Base-by-base conservation (phyloP, 2,329 filamentous ascomycete genomes). In the Xylaria digitata region DNA sequence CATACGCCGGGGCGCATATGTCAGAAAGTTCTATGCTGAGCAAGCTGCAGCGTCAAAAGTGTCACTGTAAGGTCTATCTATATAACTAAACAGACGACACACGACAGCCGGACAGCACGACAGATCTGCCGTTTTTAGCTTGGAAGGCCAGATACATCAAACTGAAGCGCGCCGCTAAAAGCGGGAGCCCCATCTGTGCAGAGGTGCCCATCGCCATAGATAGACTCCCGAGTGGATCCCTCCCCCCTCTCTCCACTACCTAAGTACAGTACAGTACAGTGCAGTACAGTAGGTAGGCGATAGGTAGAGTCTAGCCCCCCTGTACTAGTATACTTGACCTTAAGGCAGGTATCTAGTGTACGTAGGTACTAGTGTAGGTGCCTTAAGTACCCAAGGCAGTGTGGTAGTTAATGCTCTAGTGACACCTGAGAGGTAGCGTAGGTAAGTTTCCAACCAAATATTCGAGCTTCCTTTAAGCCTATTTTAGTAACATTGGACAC, bases 91-190 rank as follows among this genome's bases (percentile, higher is more conserved):
- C 21, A 69, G 34, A 65, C 45, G 17, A 34, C 54, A 21, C 21
- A 37, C 52, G 52, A 50, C 30, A 66, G 17, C 15, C 42, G 34
- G 9, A 40, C 19, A 23, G 21, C 11, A 30, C 46, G 46, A 55
- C 30, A 60, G n/a, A 26, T 58, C 40, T 53, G 54, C 61, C 57
- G 52, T 52, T 65, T 67, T 60, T 61, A 61, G 56, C 56, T 32
- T 45, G 50, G 17, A 32, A 26, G 57, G 11, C 30, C 52, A 37
- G 23, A 34, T 21, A n/a, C 32, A 65, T 61, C 54, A 52, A 34
- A 43, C 49, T 57, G 60, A 69, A 63, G 63, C 46, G 66, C 34
- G 69, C 66, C 69, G 61, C 69, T 70, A 70, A 70, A 68, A 69
- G 63, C 69, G 69, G 69, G 69, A 70, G 61, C 54, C 66, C 58